Base-by-base conservation (phyloP, 495 filamentous ascomycete genomes). In the Aeminium ludgeri region DNA sequence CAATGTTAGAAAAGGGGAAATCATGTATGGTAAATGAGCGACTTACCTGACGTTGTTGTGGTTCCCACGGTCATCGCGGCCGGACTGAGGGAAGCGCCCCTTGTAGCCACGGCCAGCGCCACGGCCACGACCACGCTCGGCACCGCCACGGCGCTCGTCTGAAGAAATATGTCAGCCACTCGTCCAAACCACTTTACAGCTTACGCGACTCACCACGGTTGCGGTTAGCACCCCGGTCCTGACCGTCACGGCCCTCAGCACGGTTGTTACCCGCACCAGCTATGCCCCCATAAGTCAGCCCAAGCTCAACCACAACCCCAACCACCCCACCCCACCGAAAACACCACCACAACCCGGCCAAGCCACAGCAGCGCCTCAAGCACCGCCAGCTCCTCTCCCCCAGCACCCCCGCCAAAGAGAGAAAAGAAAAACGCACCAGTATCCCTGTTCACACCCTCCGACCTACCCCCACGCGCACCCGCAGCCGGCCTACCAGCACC, bases 231-330 rank as follows among this genome's bases (percentile, higher is more conserved):
- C 66, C 60, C 43, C 69, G 62, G 44, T 64, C 64, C 38, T 65
- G 59, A 55, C 65, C 86, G 29, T 86, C 84, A 39, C 70, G 73
- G 44, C 77, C 68, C 65, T 82, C 83, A 61, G 70, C 70, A 53
- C 83, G 82, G 70, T 96, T 95, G 70, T 71, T 77, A 45, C 68
- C 66, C 52, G 72, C 66, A 48, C 86, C 89, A 55, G 82, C 84
- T 41, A 17, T 12, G 13, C 1, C 41, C n/a, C n/a, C n/a, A n/a
- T n/a, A n/a, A n/a, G n/a, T n/a, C n/a, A n/a, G n/a, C n/a, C n/a
- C n/a, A n/a, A n/a, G n/a, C n/a, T n/a, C n/a, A n/a, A n/a, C n/a
- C n/a, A n/a, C n/a, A n/a, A n/a, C n/a, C n/a, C n/a, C n/a, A n/a
- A n/a, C n/a, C n/a, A n/a, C n/a, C n/a, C n/a, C n/a, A n/a, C n/a